Percentiles rank a stretch among this genome's conserved stretches.
These are phyloP conservation scores for Chalciporus sphaerocephalus DNA, from an alignment of 768 basidiomycete species.

Conservation along the genomic window DNA sequence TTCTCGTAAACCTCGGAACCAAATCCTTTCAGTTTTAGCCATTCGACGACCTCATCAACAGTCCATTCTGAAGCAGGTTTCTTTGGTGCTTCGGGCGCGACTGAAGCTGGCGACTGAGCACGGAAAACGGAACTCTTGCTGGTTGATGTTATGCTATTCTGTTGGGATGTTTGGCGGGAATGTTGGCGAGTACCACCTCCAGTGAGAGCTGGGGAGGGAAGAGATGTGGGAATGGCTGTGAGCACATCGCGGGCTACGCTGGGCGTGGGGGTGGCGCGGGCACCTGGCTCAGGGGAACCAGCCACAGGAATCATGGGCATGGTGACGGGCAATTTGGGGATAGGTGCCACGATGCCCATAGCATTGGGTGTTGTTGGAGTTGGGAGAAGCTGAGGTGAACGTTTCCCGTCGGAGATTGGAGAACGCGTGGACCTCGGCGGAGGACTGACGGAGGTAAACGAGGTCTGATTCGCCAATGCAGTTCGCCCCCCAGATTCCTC, in stretches of 20 bases:
- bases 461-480: slow-evolving; percentile 13
- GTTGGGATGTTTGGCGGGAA: slow-evolving; percentile 37
- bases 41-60: slow-evolving; percentile 84
- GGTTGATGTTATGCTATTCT: slow-evolving; percentile 36
- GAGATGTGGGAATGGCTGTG: slow-evolving; percentile 25
- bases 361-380: slow-evolving; percentile 27
- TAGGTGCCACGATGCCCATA: slow-evolving; percentile 20
- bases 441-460: slow-evolving; percentile 13
- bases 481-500: slow-evolving; percentile 14
- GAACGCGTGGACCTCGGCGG: slow-evolving; percentile 21
- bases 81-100: slow-evolving; percentile 18
- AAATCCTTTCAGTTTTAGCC: slow-evolving; percentile 82
- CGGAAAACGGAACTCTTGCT: slow-evolving; percentile 21
- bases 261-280: slow-evolving; percentile 23
- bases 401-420: slow-evolving; percentile 12
- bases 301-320: slow-evolving; percentile 19
- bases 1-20: slow-evolving; percentile 78
- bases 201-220: slow-evolving; percentile 30
- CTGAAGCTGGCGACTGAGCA: slow-evolving; percentile 13
- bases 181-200: slow-evolving; percentile 22
- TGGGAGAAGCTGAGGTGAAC: slow-evolving; percentile 22
- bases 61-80: slow-evolving; percentile 72
- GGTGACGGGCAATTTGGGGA: slow-evolving; percentile 21
- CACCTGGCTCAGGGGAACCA: slow-evolving; percentile 19
- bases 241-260: slow-evolving; percentile 26